Base-by-base conservation (phyloP, 352 stramenopile species). In the Aphanomyces euteiches region DNA sequence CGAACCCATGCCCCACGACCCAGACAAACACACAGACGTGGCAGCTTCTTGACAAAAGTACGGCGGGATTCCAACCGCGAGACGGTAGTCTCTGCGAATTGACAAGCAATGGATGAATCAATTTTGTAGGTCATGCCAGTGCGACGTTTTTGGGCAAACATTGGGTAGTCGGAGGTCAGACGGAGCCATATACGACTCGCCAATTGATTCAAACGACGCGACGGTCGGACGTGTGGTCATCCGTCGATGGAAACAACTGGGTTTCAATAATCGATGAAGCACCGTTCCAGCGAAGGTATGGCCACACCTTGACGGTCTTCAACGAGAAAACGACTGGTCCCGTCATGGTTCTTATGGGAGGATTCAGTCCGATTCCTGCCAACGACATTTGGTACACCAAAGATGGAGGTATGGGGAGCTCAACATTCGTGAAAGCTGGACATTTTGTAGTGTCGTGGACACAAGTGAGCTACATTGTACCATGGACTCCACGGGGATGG, bases 91-190 rank as follows among this genome's bases (percentile, higher is more conserved):
- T 45, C 50, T n/a, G 48, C 4, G 37, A 6, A 13, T 12, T 10
- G n/a, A 13, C 54, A 7, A 45, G 3, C 5, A 3, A 37, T 10
- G 72, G 10, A 47, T 54, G 3, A 71, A 4, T 45, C 8, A 21
- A 36, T 60, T 3, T 38, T 53, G 19, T 64, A 93, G 84, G 83
- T 1, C 84, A 93, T 67, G 83, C 86, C 13, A 79, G 83, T 1
- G 75, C 79, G 17, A 82, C 77, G 57, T 92, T 90, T 57, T 73
- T 67, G 2, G 74, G 82, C 43, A 78, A 83, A 66, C 81, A 92
- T 43, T 92, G 83, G 82, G 77, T 90, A 58, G 80, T 94, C 17
- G 82, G 84, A 56, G 83, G 86, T 1, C 80, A 92, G 8, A 90
- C 86, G n/a, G 79, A 75, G 1, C 77, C 77, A 15, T 92, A 94